phyloP scores from a whole-genome alignment of 2,329 filamentous ascomycete genomes.

The Talaromyces islandicus region DNA sequence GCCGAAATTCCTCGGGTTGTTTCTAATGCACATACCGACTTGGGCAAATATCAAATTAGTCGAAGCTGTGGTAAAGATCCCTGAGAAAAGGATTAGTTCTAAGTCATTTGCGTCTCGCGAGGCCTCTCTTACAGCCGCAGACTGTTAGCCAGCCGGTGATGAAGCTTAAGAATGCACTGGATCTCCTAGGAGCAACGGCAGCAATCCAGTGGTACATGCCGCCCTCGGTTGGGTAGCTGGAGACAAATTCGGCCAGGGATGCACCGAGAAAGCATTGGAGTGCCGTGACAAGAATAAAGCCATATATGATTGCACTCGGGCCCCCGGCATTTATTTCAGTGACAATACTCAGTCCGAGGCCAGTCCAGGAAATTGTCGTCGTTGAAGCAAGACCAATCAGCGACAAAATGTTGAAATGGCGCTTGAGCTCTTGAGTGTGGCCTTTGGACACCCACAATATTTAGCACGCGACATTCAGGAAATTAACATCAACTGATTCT shows the following conservation, averaged over 20 bases:
- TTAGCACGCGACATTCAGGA: neutral
- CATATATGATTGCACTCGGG: conserved; percentile 44
- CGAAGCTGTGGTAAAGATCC: conserved; percentile 47
- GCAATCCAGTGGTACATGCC: conserved; percentile 51
- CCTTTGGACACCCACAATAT: conserved; percentile 20
- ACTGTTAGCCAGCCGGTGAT: conserved; percentile 41
- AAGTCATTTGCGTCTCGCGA: neutral
- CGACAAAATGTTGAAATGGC: conserved; percentile 44
- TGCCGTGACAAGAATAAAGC: conserved; percentile 44
- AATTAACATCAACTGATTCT: neutral
- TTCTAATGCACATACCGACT: conserved; percentile 25
- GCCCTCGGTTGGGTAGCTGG: conserved; percentile 44
- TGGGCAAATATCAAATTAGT: conserved; percentile 40
- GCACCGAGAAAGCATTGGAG: conserved; percentile 43
- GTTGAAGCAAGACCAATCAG: conserved; percentile 46
- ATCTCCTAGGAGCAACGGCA: conserved; percentile 37
- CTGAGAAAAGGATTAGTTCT: conserved; percentile 13
- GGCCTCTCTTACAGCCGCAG: conserved; percentile 26
- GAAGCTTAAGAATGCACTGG: conserved; percentile 39
- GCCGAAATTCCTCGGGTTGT: conserved; percentile 18
- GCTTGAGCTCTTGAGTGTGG: conserved; percentile 45
- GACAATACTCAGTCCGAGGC: conserved; percentile 39
- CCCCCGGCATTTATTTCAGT: conserved; percentile 46
- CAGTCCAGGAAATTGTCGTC: conserved; percentile 35
- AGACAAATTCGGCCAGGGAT: conserved; percentile 45